Conservation (phyloP, 495 filamentous ascomycete genomes). For the Penicillium chermesinum region DNA sequence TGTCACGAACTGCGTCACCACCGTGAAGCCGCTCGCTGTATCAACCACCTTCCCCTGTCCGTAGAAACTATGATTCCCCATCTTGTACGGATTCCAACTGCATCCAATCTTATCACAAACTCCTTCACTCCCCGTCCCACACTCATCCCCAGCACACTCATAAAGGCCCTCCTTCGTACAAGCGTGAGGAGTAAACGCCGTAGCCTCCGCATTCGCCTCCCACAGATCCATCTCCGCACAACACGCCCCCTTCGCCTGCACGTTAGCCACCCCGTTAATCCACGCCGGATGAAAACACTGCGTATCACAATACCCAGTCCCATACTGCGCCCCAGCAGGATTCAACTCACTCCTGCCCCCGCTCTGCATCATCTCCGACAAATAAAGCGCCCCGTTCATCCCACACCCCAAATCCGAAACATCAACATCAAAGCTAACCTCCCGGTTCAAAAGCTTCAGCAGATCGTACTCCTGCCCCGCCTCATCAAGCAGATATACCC, state of each 20-base stretch:
- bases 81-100: constrained; percentile 58
- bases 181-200: constrained; percentile 52
- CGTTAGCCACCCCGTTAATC: constrained; percentile 54
- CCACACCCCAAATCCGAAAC: constrained; percentile 56
- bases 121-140: constrained; percentile 35
- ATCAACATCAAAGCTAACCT: constrained; percentile 62
- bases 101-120: constrained; percentile 65
- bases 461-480: constrained; percentile 53
- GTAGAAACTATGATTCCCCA: constrained; percentile 54
- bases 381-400: constrained; percentile 64
- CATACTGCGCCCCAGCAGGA: constrained; percentile 58
- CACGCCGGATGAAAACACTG: constrained; percentile 55
- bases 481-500: constrained; percentile 56
- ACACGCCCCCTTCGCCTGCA: constrained; percentile 44
- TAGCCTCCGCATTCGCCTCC: constrained; percentile 57
- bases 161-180: constrained; percentile 43
- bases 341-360: constrained; percentile 53
- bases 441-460: constrained; percentile 53
- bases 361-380: constrained; percentile 55
- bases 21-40: constrained; percentile 55
- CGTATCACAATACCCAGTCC: constrained; percentile 67
- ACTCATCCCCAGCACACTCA: constrained; percentile 46
- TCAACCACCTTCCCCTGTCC: constrained; percentile 50
- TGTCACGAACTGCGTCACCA: constrained; percentile 63
- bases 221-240: constrained; percentile 62